Evolutionary conservation across 352 stramenopile species (phyloP), one percentile per base, ranked within the genome.

Genomic region (Phytophthora sp.): DNA sequence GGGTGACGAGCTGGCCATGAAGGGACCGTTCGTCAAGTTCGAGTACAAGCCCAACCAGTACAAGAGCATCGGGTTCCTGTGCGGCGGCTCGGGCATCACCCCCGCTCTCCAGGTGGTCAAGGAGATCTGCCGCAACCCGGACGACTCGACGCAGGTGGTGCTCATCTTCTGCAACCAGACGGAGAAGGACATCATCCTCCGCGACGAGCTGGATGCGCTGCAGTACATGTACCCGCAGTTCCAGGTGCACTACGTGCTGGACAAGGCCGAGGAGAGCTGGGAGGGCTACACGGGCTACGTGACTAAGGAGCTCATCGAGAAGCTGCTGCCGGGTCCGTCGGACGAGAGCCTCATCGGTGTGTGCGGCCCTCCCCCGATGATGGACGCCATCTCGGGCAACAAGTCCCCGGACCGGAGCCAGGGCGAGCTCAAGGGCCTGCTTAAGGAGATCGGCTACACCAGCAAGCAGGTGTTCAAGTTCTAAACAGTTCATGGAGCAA

Each of bases 11-110:
- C 69, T 97, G 27, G 81, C 86, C 39, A 86, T 97, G 67, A 97
- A 97, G 72, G 89, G 89, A 9, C 89, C 89, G 18, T 88, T 96
- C 54, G 49, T 82, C 46, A 97, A 96, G 70, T 89, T 97, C 30
- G 54, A 79, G 38, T 96, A 96, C 78, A 82, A 81, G 67, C 70
- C 88, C 37, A 95, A 95, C 71, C 69, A 86, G 50, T 92, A 83
- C 63, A 91, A 90, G 66, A 74, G 83, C 20, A 78, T 96, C 31
- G 86, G 79, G 5, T 84, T 96, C 55, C 64, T 96, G 32, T 84
- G 82, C 13, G 89, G 89, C 28, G 89, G 89, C 43, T 95, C 86
- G 26, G 89, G 87, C 28, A 83, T 96, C 56, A 95, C 85, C 43
- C 87, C 87, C 2, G 84, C 84, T 38, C 75, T 91, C 49, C 84